A percentile compares a stretch with the other conserved stretches of the same genome.
These are phyloP conservation scores for Alternaria triticimaculans DNA, from an alignment of 2,329 filamentous ascomycete genomes.

Conservation along the genomic window DNA sequence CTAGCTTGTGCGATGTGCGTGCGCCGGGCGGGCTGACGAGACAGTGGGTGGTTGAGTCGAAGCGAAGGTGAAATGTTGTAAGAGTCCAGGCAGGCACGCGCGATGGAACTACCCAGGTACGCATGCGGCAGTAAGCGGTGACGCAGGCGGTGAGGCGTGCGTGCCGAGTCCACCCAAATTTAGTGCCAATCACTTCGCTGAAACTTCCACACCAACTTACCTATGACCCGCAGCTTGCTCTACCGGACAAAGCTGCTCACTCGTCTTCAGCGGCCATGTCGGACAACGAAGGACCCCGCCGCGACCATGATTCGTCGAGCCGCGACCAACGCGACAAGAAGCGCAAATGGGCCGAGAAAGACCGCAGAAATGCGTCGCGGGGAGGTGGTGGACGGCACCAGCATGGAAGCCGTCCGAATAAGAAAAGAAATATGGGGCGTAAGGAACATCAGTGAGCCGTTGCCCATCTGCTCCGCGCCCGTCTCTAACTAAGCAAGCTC, in stretches of 20 bases:
- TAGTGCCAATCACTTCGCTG: neutral
- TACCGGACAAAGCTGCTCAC: conserved; percentile 32
- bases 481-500: conserved; percentile 53
- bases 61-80: conserved; percentile 3
- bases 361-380: conserved; percentile 34
- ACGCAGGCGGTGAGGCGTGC: conserved; percentile 28
- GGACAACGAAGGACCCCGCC: conserved; percentile 22
- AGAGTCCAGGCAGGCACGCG: conserved; percentile 7
- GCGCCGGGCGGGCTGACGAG: conserved; percentile 19
- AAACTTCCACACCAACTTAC: neutral
- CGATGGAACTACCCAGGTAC: neutral
- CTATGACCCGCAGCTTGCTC: conserved; percentile 32
- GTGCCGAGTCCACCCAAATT: conserved; percentile 13
- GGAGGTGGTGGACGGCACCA: conserved; percentile 43
- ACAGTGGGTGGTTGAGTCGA: conserved; percentile 17
- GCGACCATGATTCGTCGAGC: conserved; percentile 29
- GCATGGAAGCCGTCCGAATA: conserved; percentile 55
- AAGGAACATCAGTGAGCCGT: conserved; percentile 67
- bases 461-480: conserved; percentile 13
- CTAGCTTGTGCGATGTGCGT: conserved; percentile 12
- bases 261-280: conserved; percentile 33
- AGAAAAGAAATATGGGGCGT: conserved; percentile 72
- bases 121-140: conserved; percentile 18
- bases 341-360: conserved; percentile 40
- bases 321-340: conserved; percentile 41